These are phyloP conservation scores for Dovyalis caffra DNA, from an alignment of 345 rosid species.

Conservation along the genomic window DNA sequence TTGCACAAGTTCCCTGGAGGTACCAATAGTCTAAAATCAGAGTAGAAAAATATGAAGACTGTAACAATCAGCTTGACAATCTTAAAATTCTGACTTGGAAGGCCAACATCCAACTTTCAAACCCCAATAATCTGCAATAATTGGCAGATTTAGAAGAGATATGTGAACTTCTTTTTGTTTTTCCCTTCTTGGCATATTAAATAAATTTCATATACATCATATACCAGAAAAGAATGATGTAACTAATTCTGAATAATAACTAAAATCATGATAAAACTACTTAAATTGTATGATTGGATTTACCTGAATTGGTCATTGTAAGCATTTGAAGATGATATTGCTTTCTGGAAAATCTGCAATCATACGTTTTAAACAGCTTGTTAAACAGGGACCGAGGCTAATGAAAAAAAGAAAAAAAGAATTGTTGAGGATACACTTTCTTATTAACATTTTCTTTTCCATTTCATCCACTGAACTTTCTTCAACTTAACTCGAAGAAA, in stretches of 20 bases:
- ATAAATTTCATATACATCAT: background rate
- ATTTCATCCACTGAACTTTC: background rate
- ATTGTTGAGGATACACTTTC: background rate
- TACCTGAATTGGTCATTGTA: slow-evolving; percentile 97
- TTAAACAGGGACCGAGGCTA: background rate
- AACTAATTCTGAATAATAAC: background rate
- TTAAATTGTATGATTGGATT: background rate
- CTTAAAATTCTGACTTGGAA: background rate
- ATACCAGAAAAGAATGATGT: background rate
- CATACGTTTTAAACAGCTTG: background rate
- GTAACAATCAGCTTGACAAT: background rate
- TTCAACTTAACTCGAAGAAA: background rate
- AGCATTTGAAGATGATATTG: slow-evolving; percentile 92
- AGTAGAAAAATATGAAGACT: background rate
- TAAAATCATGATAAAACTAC: background rate
- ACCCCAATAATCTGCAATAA: background rate
- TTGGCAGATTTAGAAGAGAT: background rate
- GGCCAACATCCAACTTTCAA: background rate
- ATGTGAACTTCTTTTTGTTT: background rate
- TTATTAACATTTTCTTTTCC: background rate
- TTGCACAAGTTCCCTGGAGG: slow-evolving; percentile 75
- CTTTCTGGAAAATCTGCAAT: slow-evolving; percentile 96
- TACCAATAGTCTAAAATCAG: slow-evolving; percentile 11
- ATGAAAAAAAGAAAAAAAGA: background rate
- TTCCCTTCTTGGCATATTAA: background rate